phyloP scores from a whole-genome alignment of 208 protist genomes.

The Leishmania tarentolae region DNA sequence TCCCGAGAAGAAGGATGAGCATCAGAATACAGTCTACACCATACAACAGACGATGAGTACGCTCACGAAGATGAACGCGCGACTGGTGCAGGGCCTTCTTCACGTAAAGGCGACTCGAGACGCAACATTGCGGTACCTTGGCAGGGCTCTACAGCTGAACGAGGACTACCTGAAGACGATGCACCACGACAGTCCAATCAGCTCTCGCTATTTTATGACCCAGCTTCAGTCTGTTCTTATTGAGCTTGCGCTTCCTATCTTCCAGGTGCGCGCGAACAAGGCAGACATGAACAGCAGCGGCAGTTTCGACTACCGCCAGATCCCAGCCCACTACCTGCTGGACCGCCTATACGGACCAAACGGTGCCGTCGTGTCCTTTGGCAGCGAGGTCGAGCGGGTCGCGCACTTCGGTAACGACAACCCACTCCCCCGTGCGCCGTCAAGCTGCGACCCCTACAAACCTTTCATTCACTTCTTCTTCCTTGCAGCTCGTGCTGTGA shows the following conservation, averaged over 20 bases:
- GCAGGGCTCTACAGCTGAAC: constrained; percentile 71
- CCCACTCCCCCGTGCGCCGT: constrained; percentile 45
- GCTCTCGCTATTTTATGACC: constrained; percentile 79
- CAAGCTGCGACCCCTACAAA: constrained; percentile 52
- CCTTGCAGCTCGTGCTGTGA: constrained; percentile 62
- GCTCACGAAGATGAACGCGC: constrained; percentile 52
- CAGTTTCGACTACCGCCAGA: constrained; percentile 34
- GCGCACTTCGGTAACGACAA: constrained; percentile 58
- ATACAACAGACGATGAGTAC: constrained; percentile 52
- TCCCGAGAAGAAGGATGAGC: constrained; percentile 35
- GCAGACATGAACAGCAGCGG: not conserved
- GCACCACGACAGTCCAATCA: constrained; percentile 67
- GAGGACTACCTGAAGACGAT: constrained; percentile 82
- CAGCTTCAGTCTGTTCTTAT: constrained; percentile 82
- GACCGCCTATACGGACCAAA: constrained; percentile 34
- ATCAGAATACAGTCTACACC: constrained; percentile 48
- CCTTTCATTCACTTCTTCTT: constrained; percentile 83
- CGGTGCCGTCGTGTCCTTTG: constrained; percentile 52
- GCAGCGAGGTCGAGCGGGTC: constrained; percentile 77
- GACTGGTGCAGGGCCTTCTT: constrained; percentile 63
- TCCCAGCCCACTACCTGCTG: constrained; percentile 71
- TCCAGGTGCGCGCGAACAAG: constrained; percentile 21
- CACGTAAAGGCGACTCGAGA: constrained; percentile 58
- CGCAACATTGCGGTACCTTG: constrained; percentile 70
- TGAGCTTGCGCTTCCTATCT: constrained; percentile 70